Evolutionary conservation across 2,329 filamentous ascomycete species (phyloP), one percentile per base, ranked within the genome.

Genomic region (Pezicula neosporulosa): DNA sequence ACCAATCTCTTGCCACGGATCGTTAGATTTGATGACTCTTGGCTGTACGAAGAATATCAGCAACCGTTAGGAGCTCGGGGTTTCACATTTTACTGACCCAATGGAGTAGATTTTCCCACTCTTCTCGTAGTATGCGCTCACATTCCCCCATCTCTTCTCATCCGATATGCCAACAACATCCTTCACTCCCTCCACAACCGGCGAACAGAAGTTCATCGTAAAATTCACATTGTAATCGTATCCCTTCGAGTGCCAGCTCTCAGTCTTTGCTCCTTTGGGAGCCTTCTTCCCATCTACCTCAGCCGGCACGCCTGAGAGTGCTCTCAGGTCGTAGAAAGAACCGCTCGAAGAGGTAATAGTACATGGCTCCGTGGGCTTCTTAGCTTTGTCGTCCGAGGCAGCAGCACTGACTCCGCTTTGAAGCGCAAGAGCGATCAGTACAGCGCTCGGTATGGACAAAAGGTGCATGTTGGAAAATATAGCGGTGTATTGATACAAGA

Each of bases 121-220:
- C 44, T 76, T 74, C 64, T 80, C 77, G 65, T 93, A 94, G 65
- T 85, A 92, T 18, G 88, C 89, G 74, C 87, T 90, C 59, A 93
- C 81, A 61, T 93, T 92, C 69, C 74, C 74, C 84, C 84, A 89
- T 44, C 76, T 62, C 50, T 67, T 66, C 68, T 80, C 75, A 42
- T 83, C 76, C 3, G 24, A 15, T 38, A 92, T 68, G n/a, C 85
- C 87, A 10, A 81, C 77, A 9, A 88, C 80, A 55, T 82, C 74
- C 41, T 77, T 72, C 18, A 87, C 73, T 15, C 80, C 73, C 60
- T 87, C 82, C 15, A 91, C 78, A n/a, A 92, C 86, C 1, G 87
- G 76, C 35, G 78, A 84, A 72, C 89, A 94, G 60, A 94, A 85
- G 70, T 94, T 94, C 62, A 93, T 66, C 2, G 89, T 93, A 64